These are phyloP conservation scores for Talaromyces borbonicus DNA, from an alignment of 495 filamentous ascomycete genomes.

Conservation along the genomic window DNA sequence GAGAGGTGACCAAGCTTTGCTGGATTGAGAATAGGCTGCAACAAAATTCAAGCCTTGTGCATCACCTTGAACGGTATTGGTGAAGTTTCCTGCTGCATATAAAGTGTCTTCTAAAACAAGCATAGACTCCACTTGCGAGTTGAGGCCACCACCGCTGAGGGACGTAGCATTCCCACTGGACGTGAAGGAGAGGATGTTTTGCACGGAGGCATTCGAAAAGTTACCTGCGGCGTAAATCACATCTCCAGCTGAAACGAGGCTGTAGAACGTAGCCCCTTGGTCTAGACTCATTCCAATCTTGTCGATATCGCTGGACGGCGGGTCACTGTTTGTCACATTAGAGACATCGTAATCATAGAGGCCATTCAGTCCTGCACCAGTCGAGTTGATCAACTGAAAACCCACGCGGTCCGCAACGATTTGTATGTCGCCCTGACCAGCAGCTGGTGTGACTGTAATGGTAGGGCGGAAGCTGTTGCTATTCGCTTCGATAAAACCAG, in stretches of 20 bases:
- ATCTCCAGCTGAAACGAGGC: slow-evolving; percentile 47
- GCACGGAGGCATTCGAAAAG: slow-evolving; percentile 55
- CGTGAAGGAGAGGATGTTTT: slow-evolving; percentile 67
- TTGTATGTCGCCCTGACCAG: slow-evolving; percentile 57
- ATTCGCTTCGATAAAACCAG: slow-evolving; percentile 69
- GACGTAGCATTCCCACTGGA: slow-evolving; percentile 50
- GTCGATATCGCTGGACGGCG: slow-evolving; percentile 63
- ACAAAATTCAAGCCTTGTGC: slow-evolving; percentile 56
- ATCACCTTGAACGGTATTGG: slow-evolving; percentile 53
- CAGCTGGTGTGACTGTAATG: slow-evolving; percentile 64
- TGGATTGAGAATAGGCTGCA: slow-evolving; percentile 61
- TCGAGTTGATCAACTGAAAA: slow-evolving; percentile 55
- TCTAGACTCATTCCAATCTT: slow-evolving; percentile 59
- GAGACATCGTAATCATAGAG: slow-evolving; percentile 82
- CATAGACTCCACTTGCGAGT: slow-evolving; percentile 67
- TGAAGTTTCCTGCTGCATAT: slow-evolving; percentile 84
- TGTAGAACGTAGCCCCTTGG: slow-evolving; percentile 52
- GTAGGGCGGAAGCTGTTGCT: slow-evolving; percentile 66
- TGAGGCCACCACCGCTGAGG: slow-evolving; percentile 64
- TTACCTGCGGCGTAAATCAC: slow-evolving; percentile 74
- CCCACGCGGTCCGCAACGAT: slow-evolving; percentile 79
- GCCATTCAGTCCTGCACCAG: slow-evolving; percentile 63
- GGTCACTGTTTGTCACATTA: slow-evolving; percentile 48
- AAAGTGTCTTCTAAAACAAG: slow-evolving; percentile 51
- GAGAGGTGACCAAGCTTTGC: slow-evolving; percentile 64